phyloP scores from a whole-genome alignment of 1,284 basidiomycete genomes.

The Trichosporon faecale region DNA sequence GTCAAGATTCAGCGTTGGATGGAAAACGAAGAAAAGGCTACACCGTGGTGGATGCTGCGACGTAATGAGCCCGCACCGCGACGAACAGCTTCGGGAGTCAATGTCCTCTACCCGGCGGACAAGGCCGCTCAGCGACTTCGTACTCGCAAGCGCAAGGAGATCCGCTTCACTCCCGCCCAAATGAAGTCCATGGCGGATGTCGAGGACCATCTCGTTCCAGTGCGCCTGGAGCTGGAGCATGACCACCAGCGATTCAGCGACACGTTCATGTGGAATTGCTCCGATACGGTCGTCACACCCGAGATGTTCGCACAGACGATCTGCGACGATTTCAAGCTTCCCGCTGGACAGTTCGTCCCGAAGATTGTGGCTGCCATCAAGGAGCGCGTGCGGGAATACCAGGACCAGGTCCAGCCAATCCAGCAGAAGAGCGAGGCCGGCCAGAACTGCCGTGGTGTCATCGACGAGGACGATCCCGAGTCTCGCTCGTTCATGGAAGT shows the following conservation, averaged over 20 bases:
- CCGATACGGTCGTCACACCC: conserved; percentile 85
- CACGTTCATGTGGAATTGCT: conserved; percentile 95
- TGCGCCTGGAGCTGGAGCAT: conserved; percentile 91
- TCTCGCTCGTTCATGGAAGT: conserved; percentile 31
- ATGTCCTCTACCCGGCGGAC: conserved; percentile 63
- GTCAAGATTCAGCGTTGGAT: conserved; percentile 43
- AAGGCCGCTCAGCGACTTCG: conserved; percentile 51
- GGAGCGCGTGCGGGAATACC: conserved; percentile 71
- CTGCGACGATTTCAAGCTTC: conserved; percentile 85
- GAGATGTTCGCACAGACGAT: conserved; percentile 85
- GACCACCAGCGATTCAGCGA: conserved; percentile 86
- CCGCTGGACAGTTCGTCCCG: conserved; percentile 63
- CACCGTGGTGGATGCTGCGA: conserved; percentile 45
- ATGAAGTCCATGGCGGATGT: conserved; percentile 50
- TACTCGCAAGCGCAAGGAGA: conserved; percentile 58
- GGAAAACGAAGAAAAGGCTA: conserved; percentile 56
- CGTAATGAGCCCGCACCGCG: conserved; percentile 32
- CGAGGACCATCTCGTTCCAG: conserved; percentile 68
- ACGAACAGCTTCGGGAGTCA: conserved; percentile 55
- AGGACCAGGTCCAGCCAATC: conserved; percentile 44
- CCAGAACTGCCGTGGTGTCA: conserved; percentile 25
- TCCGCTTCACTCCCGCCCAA: conserved; percentile 54
- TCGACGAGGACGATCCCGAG: conserved; percentile 35
- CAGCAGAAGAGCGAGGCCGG: conserved; percentile 4
- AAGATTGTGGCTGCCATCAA: conserved; percentile 80